Percentiles rank a stretch among this genome's conserved stretches.
Conservation (phyloP, 768 basidiomycete species). For the Dentipellis sp. region DNA sequence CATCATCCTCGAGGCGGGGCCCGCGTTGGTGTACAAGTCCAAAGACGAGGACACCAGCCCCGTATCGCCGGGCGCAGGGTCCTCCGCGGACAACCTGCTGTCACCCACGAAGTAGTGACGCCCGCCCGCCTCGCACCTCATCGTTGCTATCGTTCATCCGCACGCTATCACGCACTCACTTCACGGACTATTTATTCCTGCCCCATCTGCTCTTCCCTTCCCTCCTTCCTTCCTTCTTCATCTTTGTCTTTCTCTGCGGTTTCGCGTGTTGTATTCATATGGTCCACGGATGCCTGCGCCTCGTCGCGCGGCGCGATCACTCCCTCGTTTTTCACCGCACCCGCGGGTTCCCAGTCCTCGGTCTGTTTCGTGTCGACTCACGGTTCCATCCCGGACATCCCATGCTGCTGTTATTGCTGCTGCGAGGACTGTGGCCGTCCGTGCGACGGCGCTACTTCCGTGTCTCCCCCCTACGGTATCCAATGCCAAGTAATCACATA, state of each 20-base stretch:
- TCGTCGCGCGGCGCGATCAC: neutral
- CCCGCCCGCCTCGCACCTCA: neutral
- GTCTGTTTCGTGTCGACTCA: too few relatives aligned
- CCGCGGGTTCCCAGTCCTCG: too few relatives aligned
- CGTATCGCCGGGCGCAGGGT: neutral
- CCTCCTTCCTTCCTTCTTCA: too few relatives aligned
- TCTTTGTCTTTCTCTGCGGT: neutral
- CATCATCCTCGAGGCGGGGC: conserved; percentile 68
- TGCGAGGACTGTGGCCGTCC: too few relatives aligned
- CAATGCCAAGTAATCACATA: too few relatives aligned
- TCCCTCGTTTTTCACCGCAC: neutral
- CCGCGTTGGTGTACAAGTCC: conserved; percentile 40
- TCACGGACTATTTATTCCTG: neutral
- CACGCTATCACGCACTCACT: neutral
- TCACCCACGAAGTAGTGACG: neutral
- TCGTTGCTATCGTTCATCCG: neutral
- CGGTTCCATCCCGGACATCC: too few relatives aligned
- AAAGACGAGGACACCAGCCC: conserved; percentile 4
- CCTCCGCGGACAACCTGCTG: neutral
- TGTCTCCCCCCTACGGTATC: too few relatives aligned
- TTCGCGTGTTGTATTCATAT: neutral
- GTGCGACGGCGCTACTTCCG: too few relatives aligned
- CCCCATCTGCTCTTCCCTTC: neutral
- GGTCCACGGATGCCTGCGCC: too few relatives aligned
- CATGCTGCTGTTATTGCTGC: too few relatives aligned